Evolutionary conservation across 305 asterid genomes (phyloP), one percentile per base, ranked within the genome.

Genomic region (Fraxinus xanthoxyloides): DNA sequence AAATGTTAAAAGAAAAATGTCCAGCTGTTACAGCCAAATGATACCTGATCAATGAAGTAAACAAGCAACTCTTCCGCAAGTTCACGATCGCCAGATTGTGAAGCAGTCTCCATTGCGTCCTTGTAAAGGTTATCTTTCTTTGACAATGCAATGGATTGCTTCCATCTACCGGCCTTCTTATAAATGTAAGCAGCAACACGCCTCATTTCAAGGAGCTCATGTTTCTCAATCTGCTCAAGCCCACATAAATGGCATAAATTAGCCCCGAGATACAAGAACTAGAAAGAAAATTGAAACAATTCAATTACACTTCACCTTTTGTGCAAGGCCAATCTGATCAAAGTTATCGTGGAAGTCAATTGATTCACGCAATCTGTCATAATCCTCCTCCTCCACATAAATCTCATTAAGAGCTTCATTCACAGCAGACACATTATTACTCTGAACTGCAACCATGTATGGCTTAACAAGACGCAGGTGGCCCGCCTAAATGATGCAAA

Each of bases 101-200:
- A 96, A 83, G 99, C 98, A n/a, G 98, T 96, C 90, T 94, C 99
- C 99, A 96, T 96, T 77, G 99, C 98, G 85, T 96, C 99, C 89
- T 91, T 96, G 90, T 94, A 96, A 23, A 92, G 91, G 79, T 90
- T 93, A 88, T 96, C 99, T 89, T 97, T 97, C 97, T 94, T 97
- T 54, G 99, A 97, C 85, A 97, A 82, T 51, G 98, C 97, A 89
- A 97, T 97, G 15, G 98, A 97, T 81, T 90, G 98, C 91, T 91
- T 94, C 99, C 99, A 97, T 82, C 99, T 91, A 67, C 99, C 99
- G 10, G 98, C 99, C 90, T 94, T 97, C 92, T 97, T 97, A 89
- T 97, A 97, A 72, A 97, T 97, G 84, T 93, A 94, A 32, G 99
- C 97, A 40, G 99, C 98, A 87, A 94, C 99, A 79, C 99, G 98